Conservation (phyloP, 129 eudicot species). For the Heracleum sosnowskyi region DNA sequence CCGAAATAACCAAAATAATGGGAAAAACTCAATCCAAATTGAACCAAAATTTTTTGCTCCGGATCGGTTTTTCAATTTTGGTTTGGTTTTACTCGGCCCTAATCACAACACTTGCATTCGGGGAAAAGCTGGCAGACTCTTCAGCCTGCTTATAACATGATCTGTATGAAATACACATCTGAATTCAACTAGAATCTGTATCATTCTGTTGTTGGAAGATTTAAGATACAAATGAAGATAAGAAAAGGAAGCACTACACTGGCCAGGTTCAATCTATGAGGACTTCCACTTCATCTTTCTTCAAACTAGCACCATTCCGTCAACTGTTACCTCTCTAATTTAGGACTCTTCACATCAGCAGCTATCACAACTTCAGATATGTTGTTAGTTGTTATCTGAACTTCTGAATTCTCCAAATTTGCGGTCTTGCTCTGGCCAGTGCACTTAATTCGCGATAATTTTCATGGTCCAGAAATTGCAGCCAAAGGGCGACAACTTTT, state of each 20-base stretch:
- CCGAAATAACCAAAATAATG: too few relatives aligned
- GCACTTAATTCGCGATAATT: slow-evolving; percentile 55
- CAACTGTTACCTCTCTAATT: too few relatives aligned
- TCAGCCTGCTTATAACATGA: background rate
- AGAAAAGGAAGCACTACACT: background rate
- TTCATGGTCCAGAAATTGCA: slow-evolving; percentile 73
- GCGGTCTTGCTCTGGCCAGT: slow-evolving; percentile 8
- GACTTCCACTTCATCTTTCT: background rate
- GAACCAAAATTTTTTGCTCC: too few relatives aligned
- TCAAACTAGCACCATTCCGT: background rate
- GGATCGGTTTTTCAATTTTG: too few relatives aligned
- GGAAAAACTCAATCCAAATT: too few relatives aligned
- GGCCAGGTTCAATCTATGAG: background rate
- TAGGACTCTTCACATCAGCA: background rate
- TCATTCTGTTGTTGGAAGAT: background rate
- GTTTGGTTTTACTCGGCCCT: too few relatives aligned
- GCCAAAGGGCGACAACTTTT: slow-evolving; percentile 68
- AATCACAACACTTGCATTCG: background rate
- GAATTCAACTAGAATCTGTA: background rate
- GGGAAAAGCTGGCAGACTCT: too few relatives aligned
- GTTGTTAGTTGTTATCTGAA: background rate
- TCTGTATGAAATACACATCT: background rate
- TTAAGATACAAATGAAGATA: background rate
- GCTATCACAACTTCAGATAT: slow-evolving; percentile 6
- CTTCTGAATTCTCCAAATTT: slow-evolving; percentile 3